Percentiles rank a stretch among this genome's conserved stretches.
These are phyloP conservation scores for Rubia balearica DNA, from an alignment of 305 asterid species.

Conservation along the genomic window DNA sequence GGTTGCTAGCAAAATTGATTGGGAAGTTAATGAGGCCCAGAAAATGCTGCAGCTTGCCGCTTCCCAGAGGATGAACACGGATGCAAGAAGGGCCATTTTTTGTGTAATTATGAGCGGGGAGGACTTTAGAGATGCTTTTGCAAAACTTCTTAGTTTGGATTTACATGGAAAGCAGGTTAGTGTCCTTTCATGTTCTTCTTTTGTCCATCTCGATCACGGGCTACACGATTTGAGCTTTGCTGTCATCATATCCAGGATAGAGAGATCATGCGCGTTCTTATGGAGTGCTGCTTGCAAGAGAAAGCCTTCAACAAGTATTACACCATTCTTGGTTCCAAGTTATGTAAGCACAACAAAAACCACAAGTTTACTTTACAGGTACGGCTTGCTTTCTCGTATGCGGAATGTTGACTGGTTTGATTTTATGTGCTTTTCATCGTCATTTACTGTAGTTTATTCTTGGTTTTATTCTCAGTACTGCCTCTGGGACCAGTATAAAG, in stretches of 20 bases:
- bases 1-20: constrained; percentile 65
- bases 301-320: constrained; percentile 80
- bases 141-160: constrained; percentile 75
- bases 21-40: constrained; percentile 66
- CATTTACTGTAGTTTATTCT: background rate
- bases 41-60: constrained; percentile 83
- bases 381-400: constrained; percentile 1
- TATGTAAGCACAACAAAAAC: constrained; percentile 85
- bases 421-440: constrained; percentile 1
- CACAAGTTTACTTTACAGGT: constrained; percentile 94
- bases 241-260: constrained; percentile 54
- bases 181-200: constrained; percentile 11
- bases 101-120: constrained; percentile 88
- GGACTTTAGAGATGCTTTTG: constrained; percentile 86
- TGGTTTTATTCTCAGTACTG: constrained; percentile 49
- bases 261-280: constrained; percentile 82
- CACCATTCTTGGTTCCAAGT: constrained; percentile 72
- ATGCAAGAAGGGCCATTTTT: constrained; percentile 80
- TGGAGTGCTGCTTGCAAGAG: constrained; percentile 92
- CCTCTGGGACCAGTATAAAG: constrained; percentile 91
- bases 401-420: background rate
- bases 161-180: constrained; percentile 82
- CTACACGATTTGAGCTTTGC: constrained; percentile 3
- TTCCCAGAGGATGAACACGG: constrained; percentile 88
- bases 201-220: background rate